Evolutionary conservation across 495 filamentous ascomycete species (phyloP).

Genomic region (Glonium stellatum): DNA sequence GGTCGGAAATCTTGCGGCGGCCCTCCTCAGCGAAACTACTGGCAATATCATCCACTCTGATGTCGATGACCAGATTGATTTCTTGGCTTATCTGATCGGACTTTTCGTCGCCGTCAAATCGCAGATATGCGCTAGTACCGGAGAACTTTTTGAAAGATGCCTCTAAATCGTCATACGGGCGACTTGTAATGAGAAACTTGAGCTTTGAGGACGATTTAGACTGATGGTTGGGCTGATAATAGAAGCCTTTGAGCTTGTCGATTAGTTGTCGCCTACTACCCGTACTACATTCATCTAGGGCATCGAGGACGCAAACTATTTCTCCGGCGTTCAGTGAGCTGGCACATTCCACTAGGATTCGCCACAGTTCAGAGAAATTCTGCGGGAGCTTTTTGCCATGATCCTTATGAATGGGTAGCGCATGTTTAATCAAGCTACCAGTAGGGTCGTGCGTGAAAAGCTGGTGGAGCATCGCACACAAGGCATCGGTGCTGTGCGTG

Average conservation of each 20-base stretch:
- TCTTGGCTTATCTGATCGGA: not conserved
- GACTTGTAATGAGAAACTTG: constrained; percentile 43
- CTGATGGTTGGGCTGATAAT: not conserved
- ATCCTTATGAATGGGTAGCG: constrained; percentile 15
- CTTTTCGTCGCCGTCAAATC: not conserved
- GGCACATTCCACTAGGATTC: constrained; percentile 13
- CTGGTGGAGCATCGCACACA: constrained; percentile 42
- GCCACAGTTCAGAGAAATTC: constrained; percentile 4
- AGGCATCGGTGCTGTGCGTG: constrained; percentile 32
- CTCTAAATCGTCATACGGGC: constrained; percentile 38
- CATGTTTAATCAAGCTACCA: too few species aligned
- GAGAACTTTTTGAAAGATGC: too few species aligned
- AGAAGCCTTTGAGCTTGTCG: not conserved
- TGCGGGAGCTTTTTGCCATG: too few species aligned
- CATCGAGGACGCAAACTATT: constrained; percentile 41
- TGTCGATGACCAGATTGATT: not conserved
- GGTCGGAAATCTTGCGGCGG: too few species aligned
- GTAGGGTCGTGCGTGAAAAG: constrained; percentile 25
- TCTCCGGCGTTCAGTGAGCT: too few species aligned
- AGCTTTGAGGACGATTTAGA: constrained; percentile 12
- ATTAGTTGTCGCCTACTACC: constrained; percentile 12
- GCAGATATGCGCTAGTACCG: constrained; percentile 17
- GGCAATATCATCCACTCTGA: not conserved
- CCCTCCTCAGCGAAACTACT: too few species aligned
- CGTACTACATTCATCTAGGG: constrained; percentile 40